phyloP scores from a whole-genome alignment of 148 eudicot species.

The Suaeda aralocaspica region DNA sequence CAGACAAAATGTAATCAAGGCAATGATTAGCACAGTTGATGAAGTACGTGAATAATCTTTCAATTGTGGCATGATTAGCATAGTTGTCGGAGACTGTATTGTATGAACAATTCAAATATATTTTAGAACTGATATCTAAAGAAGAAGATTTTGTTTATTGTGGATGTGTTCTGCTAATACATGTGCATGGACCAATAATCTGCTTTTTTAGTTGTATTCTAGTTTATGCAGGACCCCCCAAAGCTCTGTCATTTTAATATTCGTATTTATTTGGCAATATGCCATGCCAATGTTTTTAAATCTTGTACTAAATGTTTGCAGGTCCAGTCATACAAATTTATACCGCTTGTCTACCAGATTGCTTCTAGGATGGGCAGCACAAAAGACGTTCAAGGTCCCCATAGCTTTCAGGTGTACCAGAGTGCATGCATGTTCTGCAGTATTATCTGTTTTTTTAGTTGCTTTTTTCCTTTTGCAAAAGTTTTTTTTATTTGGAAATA shows the following conservation, averaged over 20 bases:
- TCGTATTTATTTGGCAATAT: neutral
- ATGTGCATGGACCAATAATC: neutral
- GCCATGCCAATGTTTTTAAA: conserved; percentile 6
- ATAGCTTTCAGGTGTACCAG: conserved; percentile 69
- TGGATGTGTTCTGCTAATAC: neutral
- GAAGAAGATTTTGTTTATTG: neutral
- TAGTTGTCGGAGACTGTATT: no score
- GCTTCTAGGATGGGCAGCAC: conserved; percentile 90
- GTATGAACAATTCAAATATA: no score
- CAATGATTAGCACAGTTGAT: conserved; percentile 71
- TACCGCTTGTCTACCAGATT: conserved; percentile 94
- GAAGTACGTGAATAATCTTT: conserved; percentile 43
- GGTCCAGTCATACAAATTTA: conserved; percentile 93
- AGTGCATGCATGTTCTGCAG: conserved; percentile 13
- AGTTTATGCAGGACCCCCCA: neutral
- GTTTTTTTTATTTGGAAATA: neutral
- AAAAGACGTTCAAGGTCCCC: conserved; percentile 64
- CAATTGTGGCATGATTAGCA: neutral
- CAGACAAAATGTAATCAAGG: conserved; percentile 62
- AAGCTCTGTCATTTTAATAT: neutral
- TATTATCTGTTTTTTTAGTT: neutral
- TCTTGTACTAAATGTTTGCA: conserved; percentile 27
- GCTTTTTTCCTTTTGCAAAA: neutral
- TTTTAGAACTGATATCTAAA: no score
- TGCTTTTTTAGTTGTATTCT: neutral